Evolutionary conservation across 805 yeast genomes (phyloP).

Genomic region (Kockiozyma suomiensis): DNA sequence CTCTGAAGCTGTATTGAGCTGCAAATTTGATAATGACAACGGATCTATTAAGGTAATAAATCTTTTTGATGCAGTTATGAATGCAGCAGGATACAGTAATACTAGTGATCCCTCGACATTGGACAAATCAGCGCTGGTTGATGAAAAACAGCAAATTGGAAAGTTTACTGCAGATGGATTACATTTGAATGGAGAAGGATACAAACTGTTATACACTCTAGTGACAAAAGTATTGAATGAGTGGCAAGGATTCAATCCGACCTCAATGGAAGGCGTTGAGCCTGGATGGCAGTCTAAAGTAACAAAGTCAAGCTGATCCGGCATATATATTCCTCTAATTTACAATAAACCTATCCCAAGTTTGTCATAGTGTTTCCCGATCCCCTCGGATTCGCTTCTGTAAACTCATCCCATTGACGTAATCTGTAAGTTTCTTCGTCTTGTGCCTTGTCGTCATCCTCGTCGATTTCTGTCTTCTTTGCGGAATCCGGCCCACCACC

Average conservation of each 20-base stretch:
- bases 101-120: neutral
- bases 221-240: slow-evolving; percentile 1
- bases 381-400: slow-evolving; percentile 80
- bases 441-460: slow-evolving; percentile 62
- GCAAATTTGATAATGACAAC: neutral
- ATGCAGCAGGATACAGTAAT: slow-evolving; percentile 31
- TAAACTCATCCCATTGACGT: slow-evolving; percentile 92
- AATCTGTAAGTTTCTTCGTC: slow-evolving; percentile 72
- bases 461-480: slow-evolving; percentile 55
- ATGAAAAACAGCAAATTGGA: slow-evolving; percentile 10
- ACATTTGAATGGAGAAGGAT: slow-evolving; percentile 37
- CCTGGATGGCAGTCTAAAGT: slow-evolving; percentile 36
- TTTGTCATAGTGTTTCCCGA: slow-evolving; percentile 79
- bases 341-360: slow-evolving; percentile 53
- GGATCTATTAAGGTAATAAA: slow-evolving; percentile 7
- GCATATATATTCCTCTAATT: neutral
- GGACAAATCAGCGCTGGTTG: neutral
- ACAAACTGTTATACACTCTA: slow-evolving; percentile 18
- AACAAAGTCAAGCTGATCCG: neutral
- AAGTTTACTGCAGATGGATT: slow-evolving; percentile 30
- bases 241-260: slow-evolving; percentile 15
- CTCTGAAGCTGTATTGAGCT: slow-evolving; percentile 20
- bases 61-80: slow-evolving; percentile 25
- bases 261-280: slow-evolving; percentile 35
- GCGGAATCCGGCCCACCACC: slow-evolving; percentile 39